phyloP scores from a whole-genome alignment of 192 early-diverging fungal species.

The Entomortierella chlamydospora region DNA sequence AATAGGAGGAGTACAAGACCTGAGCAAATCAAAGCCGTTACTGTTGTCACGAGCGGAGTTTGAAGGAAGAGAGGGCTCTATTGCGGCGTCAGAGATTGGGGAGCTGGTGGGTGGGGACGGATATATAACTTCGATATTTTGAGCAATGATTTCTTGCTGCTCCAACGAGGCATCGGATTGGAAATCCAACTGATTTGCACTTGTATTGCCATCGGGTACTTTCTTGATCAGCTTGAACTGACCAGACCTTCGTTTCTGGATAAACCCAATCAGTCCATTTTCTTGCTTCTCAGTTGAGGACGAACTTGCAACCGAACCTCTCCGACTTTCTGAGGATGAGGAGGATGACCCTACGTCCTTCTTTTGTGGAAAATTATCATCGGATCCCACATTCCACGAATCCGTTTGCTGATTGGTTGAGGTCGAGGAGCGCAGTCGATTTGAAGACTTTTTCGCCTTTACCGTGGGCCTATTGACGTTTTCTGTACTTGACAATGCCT shows the following conservation, averaged over 20 bases:
- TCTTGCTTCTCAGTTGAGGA: slow-evolving; percentile 14
- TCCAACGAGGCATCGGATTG: neutral
- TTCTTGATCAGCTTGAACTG: neutral
- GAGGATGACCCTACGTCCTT: neutral
- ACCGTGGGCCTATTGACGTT: slow-evolving; percentile 4
- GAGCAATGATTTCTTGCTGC: slow-evolving; percentile 7
- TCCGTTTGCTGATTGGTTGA: neutral
- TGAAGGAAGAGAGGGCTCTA: neutral
- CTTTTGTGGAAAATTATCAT: neutral
- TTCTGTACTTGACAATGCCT: slow-evolving; percentile 24
- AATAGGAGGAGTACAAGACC: slow-evolving; percentile 14
- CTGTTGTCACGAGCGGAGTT: neutral
- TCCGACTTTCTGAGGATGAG: slow-evolving; percentile 8
- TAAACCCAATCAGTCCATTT: slow-evolving; percentile 16
- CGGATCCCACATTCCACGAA: neutral
- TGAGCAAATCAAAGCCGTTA: neutral
- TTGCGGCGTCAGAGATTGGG: neutral
- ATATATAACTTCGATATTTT: neutral
- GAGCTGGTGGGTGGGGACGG: neutral
- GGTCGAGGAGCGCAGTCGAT: slow-evolving; percentile 3
- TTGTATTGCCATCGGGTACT: neutral
- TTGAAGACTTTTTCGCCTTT: neutral
- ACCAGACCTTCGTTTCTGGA: slow-evolving; percentile 13
- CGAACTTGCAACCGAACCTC: slow-evolving; percentile 22
- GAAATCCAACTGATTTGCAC: neutral